phyloP scores from a whole-genome alignment of 768 basidiomycete genomes.

The Holtermanniella nyarrowii region DNA sequence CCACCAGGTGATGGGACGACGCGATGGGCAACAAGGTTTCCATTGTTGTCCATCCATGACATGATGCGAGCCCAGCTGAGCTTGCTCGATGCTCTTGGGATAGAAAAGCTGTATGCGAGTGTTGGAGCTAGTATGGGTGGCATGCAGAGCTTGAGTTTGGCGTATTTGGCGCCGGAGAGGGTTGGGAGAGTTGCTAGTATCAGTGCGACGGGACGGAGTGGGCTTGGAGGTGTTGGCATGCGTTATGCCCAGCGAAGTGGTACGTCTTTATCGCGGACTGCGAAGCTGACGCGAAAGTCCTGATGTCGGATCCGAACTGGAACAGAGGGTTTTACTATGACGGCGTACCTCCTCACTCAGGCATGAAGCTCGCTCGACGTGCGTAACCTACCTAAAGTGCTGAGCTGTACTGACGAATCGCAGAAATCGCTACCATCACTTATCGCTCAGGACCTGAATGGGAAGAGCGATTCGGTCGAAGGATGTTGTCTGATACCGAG shows the following conservation, averaged over 20 bases:
- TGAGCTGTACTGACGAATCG: neutral
- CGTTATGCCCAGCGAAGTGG: conserved; percentile 93
- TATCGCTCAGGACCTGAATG: conserved; percentile 98
- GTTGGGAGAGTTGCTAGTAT: conserved; percentile 88
- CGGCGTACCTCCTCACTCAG: conserved; percentile 83
- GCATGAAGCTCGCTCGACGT: conserved; percentile 98
- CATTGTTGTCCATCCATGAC: conserved; percentile 85
- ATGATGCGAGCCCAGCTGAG: conserved; percentile 91
- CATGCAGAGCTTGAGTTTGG: conserved; percentile 96
- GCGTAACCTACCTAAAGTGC: conserved; percentile 29
- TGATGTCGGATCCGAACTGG: conserved; percentile 99
- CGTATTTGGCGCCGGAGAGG: conserved; percentile 77
- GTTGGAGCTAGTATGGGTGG: conserved; percentile 96
- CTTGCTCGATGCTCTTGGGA: conserved; percentile 70
- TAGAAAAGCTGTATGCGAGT: conserved; percentile 78
- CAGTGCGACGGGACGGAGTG: conserved; percentile 86
- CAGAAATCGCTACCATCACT: conserved; percentile 97
- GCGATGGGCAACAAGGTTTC: conserved; percentile 83
- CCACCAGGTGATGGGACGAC: conserved; percentile 45
- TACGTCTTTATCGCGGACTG: conserved; percentile 42
- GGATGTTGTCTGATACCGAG: conserved; percentile 35
- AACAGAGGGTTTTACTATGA: conserved; percentile 98
- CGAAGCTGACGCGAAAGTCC: conserved; percentile 49
- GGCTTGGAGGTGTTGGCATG: conserved; percentile 86
- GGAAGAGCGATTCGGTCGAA: conserved; percentile 91